These are phyloP conservation scores for Mycena chlorophos DNA, from an alignment of 768 basidiomycete genomes.

Conservation along the genomic window DNA sequence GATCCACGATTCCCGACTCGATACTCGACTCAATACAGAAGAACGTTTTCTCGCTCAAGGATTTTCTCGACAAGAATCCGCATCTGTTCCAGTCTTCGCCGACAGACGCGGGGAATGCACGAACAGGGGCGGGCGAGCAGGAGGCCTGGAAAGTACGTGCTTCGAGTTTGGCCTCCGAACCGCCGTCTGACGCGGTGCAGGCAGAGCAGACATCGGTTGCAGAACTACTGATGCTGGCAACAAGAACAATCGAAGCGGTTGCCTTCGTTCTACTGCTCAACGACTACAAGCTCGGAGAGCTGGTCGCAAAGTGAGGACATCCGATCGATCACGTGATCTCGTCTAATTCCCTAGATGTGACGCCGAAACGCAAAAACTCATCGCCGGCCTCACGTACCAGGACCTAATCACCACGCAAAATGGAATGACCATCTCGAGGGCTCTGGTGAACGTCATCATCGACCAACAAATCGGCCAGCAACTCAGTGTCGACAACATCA, in stretches of 20 bases:
- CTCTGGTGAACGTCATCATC: slow-evolving; percentile 92
- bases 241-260: slow-evolving; percentile 88
- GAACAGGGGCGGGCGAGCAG: slow-evolving; percentile 65
- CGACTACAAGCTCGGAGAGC: slow-evolving; percentile 86
- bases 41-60: slow-evolving; percentile 75
- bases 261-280: slow-evolving; percentile 90
- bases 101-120: slow-evolving; percentile 60
- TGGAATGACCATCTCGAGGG: slow-evolving; percentile 86
- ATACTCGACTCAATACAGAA: slow-evolving; percentile 71
- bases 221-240: slow-evolving; percentile 73
- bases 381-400: slow-evolving; percentile 76
- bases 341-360: slow-evolving; percentile 57
- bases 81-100: slow-evolving; percentile 84
- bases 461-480: slow-evolving; percentile 98
- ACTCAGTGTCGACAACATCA: slow-evolving; percentile 95
- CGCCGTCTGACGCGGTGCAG: slow-evolving; percentile 36
- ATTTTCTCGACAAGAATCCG: slow-evolving; percentile 77
- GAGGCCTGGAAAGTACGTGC: slow-evolving; percentile 82
- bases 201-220: slow-evolving; percentile 81
- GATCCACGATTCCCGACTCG: slow-evolving; percentile 64
- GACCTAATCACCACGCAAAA: slow-evolving; percentile 81
- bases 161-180: not conserved
- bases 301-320: slow-evolving; percentile 70
- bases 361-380: slow-evolving; percentile 63
- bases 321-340: slow-evolving; percentile 9